These are phyloP conservation scores for Ustilago nuda DNA, from an alignment of 1,284 basidiomycete genomes.

Conservation along the genomic window DNA sequence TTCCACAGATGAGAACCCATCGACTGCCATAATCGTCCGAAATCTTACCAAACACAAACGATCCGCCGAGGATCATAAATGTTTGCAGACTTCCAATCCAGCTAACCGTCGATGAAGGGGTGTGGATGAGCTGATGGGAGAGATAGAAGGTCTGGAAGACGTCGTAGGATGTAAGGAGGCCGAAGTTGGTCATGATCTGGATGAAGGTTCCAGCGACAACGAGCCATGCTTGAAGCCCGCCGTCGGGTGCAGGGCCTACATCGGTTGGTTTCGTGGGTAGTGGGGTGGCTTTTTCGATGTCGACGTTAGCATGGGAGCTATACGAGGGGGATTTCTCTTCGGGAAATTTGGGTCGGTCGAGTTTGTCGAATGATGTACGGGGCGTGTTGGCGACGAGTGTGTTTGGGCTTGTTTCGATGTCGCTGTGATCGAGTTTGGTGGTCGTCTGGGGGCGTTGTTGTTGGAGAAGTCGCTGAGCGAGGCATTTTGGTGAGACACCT, in stretches of 20 bases:
- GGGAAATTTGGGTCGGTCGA: slow-evolving; percentile 18
- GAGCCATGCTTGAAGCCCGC: slow-evolving; percentile 46
- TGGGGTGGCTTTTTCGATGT: slow-evolving; percentile 15
- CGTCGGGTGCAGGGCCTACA: slow-evolving; percentile 34
- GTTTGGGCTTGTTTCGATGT: slow-evolving; percentile 27
- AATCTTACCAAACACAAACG: slow-evolving; percentile 47
- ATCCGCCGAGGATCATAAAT: slow-evolving; percentile 43
- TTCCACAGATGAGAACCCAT: slow-evolving; percentile 31
- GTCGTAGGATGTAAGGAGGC: slow-evolving; percentile 51
- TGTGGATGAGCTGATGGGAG: slow-evolving; percentile 33
- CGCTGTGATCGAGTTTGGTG: neutral
- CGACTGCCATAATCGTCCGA: slow-evolving; percentile 42
- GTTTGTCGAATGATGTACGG: slow-evolving; percentile 35
- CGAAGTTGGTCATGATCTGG: slow-evolving; percentile 55
- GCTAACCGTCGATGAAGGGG: slow-evolving; percentile 29
- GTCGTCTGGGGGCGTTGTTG: slow-evolving; percentile 19
- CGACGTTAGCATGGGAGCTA: neutral
- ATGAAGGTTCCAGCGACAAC: slow-evolving; percentile 47
- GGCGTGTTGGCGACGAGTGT: slow-evolving; percentile 45
- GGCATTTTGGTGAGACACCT: slow-evolving; percentile 42
- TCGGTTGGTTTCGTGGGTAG: neutral
- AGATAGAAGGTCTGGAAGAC: slow-evolving; percentile 47
- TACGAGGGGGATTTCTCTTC: neutral
- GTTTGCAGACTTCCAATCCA: slow-evolving; percentile 53
- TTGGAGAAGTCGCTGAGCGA: slow-evolving; percentile 40